Conservation (phyloP, 2,329 filamentous ascomycete genomes). For the Falciphora oryzae region DNA sequence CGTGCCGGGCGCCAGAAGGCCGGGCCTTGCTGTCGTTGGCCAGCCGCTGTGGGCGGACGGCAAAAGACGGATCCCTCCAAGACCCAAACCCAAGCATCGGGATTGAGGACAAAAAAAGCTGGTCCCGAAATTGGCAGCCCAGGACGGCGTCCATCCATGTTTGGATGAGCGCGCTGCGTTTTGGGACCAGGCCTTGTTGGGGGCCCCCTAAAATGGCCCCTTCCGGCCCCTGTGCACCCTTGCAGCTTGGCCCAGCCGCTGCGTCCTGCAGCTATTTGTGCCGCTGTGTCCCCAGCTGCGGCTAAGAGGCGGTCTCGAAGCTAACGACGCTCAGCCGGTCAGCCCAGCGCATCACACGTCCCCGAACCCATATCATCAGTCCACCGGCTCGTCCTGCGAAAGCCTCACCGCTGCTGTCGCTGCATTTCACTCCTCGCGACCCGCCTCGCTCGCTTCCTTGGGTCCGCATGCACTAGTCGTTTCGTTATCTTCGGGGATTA, state of each 20-base stretch:
- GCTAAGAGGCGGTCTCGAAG: background rate
- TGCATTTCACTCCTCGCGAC: background rate
- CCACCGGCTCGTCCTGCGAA: background rate
- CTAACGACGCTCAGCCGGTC: slow-evolving; percentile 2
- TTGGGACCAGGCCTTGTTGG: background rate
- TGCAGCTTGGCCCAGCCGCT: background rate
- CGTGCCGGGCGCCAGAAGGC: background rate
- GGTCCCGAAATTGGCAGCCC: background rate
- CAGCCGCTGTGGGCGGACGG: background rate
- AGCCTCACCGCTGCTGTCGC: background rate
- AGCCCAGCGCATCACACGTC: slow-evolving; percentile 7
- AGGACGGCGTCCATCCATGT: background rate
- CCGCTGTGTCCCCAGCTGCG: background rate
- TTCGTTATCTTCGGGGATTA: background rate
- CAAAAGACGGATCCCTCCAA: background rate
- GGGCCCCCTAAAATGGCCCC: background rate
- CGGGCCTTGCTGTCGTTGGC: background rate
- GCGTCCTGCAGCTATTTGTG: background rate
- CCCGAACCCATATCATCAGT: background rate
- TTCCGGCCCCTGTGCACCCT: background rate
- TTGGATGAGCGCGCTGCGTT: background rate
- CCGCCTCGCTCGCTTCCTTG: background rate
- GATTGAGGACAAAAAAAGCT: background rate
- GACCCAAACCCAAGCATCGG: too few species aligned
- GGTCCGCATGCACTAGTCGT: background rate